A percentile compares a stretch with the other conserved stretches of the same genome.
Conservation (phyloP, 306 rosid genomes). For the Fragaria iinumae region DNA sequence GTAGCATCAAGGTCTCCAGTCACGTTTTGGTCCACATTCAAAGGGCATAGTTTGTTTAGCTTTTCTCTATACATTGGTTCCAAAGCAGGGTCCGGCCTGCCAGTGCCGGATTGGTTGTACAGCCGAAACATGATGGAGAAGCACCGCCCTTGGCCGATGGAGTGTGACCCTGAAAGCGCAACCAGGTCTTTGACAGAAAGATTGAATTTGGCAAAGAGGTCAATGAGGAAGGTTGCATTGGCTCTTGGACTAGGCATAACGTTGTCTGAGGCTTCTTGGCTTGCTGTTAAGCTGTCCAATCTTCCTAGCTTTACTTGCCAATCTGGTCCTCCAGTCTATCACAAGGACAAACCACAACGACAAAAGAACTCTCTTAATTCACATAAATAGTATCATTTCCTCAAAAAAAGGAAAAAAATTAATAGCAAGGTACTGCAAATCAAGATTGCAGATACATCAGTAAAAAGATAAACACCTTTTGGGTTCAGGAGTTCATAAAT, state of each 20-base stretch:
- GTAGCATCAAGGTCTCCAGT: slow-evolving; percentile 80
- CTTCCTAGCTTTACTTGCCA: slow-evolving; percentile 86
- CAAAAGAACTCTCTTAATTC: not conserved
- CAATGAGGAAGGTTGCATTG: slow-evolving; percentile 61
- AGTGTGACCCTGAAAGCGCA: slow-evolving; percentile 88
- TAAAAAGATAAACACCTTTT: not conserved
- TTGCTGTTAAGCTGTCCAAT: slow-evolving; percentile 71
- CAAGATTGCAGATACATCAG: not conserved
- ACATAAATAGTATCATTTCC: not conserved
- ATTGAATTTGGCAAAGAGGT: slow-evolving; percentile 47
- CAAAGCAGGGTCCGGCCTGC: slow-evolving; percentile 68
- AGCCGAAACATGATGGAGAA: slow-evolving; percentile 89
- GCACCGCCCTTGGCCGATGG: slow-evolving; percentile 78
- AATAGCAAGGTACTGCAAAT: not conserved
- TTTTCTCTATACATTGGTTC: slow-evolving; percentile 47
- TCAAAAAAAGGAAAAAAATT: not conserved
- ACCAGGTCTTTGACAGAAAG: slow-evolving; percentile 63
- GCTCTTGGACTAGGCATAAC: slow-evolving; percentile 94
- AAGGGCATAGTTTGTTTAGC: slow-evolving; percentile 58
- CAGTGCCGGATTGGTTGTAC: slow-evolving; percentile 78
- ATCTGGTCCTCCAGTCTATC: slow-evolving; percentile 77
- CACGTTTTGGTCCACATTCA: slow-evolving; percentile 59
- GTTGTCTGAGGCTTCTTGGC: slow-evolving; percentile 58
- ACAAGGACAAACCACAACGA: not conserved
- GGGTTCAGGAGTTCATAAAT: not conserved